phyloP scores from a whole-genome alignment of 345 rosid species.

The Nephelium lappaceum region DNA sequence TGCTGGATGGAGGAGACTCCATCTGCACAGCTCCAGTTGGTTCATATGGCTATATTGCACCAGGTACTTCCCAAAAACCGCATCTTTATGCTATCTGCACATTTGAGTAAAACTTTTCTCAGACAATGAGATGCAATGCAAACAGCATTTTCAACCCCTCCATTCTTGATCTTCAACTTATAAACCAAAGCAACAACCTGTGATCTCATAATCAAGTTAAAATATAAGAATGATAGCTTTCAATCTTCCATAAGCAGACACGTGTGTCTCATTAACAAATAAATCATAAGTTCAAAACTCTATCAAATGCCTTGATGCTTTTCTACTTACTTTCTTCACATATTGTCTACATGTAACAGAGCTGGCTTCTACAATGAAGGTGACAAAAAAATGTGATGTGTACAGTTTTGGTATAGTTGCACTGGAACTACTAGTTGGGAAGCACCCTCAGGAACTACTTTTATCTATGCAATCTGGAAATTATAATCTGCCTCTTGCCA shows the following conservation, averaged over 20 bases:
- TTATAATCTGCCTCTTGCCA: conserved; percentile 14
- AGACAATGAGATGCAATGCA: neutral
- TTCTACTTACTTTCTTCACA: neutral
- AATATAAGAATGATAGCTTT: too few species aligned
- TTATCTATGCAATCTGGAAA: conserved; percentile 17
- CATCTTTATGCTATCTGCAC: neutral
- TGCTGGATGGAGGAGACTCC: conserved; percentile 40
- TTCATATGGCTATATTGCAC: conserved; percentile 55
- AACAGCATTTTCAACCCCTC: neutral
- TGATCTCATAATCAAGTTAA: neutral
- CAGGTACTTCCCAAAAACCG: conserved; percentile 35
- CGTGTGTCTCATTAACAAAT: too few species aligned
- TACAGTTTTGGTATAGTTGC: conserved; percentile 46
- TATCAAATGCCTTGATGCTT: neutral
- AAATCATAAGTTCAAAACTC: neutral
- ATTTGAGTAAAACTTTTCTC: neutral
- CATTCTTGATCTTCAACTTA: neutral
- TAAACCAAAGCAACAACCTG: neutral
- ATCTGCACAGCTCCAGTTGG: conserved; percentile 49
- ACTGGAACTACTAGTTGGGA: conserved; percentile 42
- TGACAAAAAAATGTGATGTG: conserved; percentile 47
- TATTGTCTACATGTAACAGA: conserved; percentile 30
- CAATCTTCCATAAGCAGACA: too few species aligned
- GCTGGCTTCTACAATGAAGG: conserved; percentile 40
- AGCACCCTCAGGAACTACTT: conserved; percentile 40